A percentile compares a stretch with the other conserved stretches of the same genome.
These are phyloP conservation scores for Boletus edulis DNA, from an alignment of 768 basidiomycete genomes.

Conservation along the genomic window DNA sequence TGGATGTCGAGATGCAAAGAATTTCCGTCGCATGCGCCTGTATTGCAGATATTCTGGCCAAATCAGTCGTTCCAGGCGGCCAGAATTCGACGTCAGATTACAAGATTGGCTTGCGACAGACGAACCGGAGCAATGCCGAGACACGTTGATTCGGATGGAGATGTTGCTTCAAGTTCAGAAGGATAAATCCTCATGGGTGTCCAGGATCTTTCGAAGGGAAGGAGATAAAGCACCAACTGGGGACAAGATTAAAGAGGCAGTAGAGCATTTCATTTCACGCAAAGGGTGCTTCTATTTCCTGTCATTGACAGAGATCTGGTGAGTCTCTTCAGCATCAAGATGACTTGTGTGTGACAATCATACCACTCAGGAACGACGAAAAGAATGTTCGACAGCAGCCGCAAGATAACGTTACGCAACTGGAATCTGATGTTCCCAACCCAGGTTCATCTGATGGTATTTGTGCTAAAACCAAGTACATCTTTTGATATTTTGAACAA, in stretches of 20 bases:
- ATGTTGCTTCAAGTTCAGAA: neutral
- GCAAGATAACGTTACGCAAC: no score
- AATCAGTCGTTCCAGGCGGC: neutral
- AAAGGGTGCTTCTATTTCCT: neutral
- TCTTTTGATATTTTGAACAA: no score
- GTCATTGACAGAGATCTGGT: conserved; percentile 3
- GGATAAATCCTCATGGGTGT: neutral
- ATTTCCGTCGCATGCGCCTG: neutral
- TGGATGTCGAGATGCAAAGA: neutral
- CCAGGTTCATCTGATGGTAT: no score
- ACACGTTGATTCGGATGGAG: neutral
- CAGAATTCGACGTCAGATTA: neutral
- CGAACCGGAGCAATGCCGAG: neutral
- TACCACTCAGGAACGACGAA: conserved; percentile 2
- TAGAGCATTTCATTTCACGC: neutral
- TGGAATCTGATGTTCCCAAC: neutral
- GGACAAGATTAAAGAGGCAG: neutral
- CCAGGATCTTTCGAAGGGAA: neutral
- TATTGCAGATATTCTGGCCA: neutral
- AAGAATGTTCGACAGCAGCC: neutral
- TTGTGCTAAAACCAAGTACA: neutral
- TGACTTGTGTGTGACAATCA: neutral
- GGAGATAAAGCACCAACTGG: no score
- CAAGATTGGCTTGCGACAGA: neutral
- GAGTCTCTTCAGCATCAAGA: neutral